These are phyloP conservation scores for Diplotaxis tenuifolia DNA, from an alignment of 345 rosid genomes.

Conservation along the genomic window DNA sequence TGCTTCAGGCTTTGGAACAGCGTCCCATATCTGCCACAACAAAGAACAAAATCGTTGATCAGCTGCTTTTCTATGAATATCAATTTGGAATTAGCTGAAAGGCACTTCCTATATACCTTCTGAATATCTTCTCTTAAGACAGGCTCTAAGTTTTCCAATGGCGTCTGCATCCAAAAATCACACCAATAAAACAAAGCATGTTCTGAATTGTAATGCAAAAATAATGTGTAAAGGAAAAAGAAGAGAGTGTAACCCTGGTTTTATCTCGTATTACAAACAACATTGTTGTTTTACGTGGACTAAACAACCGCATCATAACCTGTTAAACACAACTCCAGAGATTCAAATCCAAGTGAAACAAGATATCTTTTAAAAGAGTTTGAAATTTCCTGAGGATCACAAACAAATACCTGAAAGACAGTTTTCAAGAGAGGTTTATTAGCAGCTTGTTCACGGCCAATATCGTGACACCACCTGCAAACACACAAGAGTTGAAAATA, in stretches of 20 bases:
- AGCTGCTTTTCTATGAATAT: conserved; percentile 18
- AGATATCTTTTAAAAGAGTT: background rate
- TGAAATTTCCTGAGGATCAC: background rate
- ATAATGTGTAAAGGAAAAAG: too few relatives aligned
- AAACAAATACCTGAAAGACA: conserved; percentile 73
- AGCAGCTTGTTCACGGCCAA: conserved; percentile 99
- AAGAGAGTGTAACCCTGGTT: conserved; percentile 60
- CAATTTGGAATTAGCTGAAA: background rate
- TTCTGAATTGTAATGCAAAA: too few relatives aligned
- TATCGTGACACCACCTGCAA: conserved; percentile 97
- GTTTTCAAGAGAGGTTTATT: conserved; percentile 95
- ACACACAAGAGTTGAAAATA: conserved; percentile 10
- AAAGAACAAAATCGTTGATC: background rate
- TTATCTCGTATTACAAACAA: conserved; percentile 97
- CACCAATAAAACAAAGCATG: background rate
- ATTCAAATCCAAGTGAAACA: conserved; percentile 14
- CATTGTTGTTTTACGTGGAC: conserved; percentile 96
- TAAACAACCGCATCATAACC: conserved; percentile 98
- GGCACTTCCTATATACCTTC: conserved; percentile 50
- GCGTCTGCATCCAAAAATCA: conserved; percentile 57
- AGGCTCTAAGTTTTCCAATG: conserved; percentile 88
- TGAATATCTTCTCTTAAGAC: conserved; percentile 91
- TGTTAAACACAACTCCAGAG: conserved; percentile 35
- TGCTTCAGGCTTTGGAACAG: conserved; percentile 88
- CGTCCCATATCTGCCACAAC: conserved; percentile 83